Evolutionary conservation across 805 yeast species (phyloP).

Genomic region (Starmerella cellae): DNA sequence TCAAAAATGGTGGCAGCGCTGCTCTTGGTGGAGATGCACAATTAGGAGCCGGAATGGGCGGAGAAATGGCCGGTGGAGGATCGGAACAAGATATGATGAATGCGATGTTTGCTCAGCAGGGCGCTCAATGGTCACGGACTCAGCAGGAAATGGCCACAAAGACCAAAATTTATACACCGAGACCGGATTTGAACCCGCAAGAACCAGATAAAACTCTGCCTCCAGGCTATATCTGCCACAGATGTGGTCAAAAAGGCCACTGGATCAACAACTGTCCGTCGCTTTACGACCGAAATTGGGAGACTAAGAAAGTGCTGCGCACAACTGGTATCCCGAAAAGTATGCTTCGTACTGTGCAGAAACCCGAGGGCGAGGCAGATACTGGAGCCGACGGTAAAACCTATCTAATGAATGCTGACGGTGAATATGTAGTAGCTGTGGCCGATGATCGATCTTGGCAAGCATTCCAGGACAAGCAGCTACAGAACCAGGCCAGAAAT

Average conservation of each 20-base stretch:
- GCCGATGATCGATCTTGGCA: conserved; percentile 91
- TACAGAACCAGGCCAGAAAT: conserved; percentile 33
- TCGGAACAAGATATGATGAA: conserved; percentile 50
- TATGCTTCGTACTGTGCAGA: conserved; percentile 72
- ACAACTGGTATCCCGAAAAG: conserved; percentile 97
- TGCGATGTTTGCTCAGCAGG: conserved; percentile 84
- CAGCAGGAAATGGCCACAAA: conserved; percentile 84
- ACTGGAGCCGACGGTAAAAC: conserved; percentile 42
- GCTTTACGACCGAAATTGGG: conserved; percentile 82
- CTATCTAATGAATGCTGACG: conserved; percentile 83
- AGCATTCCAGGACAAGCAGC: conserved; percentile 58
- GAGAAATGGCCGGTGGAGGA: conserved; percentile 3
- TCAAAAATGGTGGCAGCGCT: conserved; percentile 19
- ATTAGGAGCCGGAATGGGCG: conserved; percentile 5
- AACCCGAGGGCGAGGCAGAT: conserved; percentile 51
- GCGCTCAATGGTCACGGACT: conserved; percentile 87
- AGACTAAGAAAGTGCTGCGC: conserved; percentile 76
- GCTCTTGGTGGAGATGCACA: conserved; percentile 10
- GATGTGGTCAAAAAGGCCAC: conserved; percentile 93
- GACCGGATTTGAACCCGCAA: conserved; percentile 18
- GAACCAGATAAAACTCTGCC: conserved; percentile 63
- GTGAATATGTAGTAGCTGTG: conserved; percentile 88
- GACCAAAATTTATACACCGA: conserved; percentile 45
- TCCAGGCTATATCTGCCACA: conserved; percentile 87
- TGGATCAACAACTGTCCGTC: conserved; percentile 96